Evolutionary conservation across 129 eudicot species (phyloP), one percentile per base, ranked within the genome.

Genomic region (Arctium lappa): DNA sequence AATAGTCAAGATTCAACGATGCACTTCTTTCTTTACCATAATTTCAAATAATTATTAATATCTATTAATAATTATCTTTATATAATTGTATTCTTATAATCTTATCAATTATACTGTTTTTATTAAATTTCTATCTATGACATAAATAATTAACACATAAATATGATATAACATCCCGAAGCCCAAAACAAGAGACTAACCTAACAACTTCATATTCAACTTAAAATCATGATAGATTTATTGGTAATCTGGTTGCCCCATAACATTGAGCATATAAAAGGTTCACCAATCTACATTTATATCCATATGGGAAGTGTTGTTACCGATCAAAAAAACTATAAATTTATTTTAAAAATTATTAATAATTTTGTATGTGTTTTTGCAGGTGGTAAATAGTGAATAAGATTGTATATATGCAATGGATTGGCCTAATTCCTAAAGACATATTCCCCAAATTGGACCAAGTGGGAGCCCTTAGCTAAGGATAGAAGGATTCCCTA

Each of bases 371-470:
- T n/a, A 60, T 60, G 29, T 60, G 68, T 60, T 60, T 60, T 42
- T 71, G 87, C 80, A 84, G 87, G 83, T 63, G 87, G 87, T 73
- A 84, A 84, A 84, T 84, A 79, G 36, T 27, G 32, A 56, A 53
- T 22, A 16, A 72, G 75, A 53, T 79, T 79, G 87, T 42, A 72
- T 78, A 80, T 78, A 66, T 46, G 31, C 15, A 62, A 53, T 72
- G 60, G 39, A 78, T 60, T 72, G 27, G 27, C 27, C 27, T 22
- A 22, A 22, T 22, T 22, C 27, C 27, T 22, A 22, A 22, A 22
- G 27, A 22, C 27, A 22, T 22, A 22, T 22, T 22, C 33, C 78
- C 78, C 22, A 76, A 34, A 82, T 22, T 37, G 78, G 72, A 82
- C 71, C 69, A 84, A 79, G 75, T 84, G 65, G 85, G 76, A 75